phyloP scores from a whole-genome alignment of 495 filamentous ascomycete species.

The Aspergillus cavernicola region DNA sequence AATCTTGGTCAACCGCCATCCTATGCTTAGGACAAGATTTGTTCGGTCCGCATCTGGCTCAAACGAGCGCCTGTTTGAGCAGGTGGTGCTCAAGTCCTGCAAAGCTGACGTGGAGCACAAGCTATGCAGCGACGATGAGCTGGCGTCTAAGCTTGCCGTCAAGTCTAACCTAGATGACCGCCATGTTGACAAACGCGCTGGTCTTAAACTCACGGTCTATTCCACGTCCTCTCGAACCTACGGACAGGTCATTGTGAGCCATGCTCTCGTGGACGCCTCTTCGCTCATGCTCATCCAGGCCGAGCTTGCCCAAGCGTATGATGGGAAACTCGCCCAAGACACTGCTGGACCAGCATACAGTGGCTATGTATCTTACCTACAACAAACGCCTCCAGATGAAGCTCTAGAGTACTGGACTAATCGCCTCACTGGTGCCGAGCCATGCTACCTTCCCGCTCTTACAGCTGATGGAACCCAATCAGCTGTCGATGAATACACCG shows the following conservation, averaged over 20 bases:
- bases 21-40: conserved; percentile 13
- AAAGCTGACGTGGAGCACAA: not conserved
- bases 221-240: not conserved
- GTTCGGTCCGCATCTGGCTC: not conserved
- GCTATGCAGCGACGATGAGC: conserved; percentile 1
- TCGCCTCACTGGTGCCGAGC: conserved; percentile 13
- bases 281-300: conserved; percentile 6
- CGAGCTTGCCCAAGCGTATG: conserved; percentile 10
- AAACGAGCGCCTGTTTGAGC: conserved; percentile 8
- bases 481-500: no score
- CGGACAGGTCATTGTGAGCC: conserved; percentile 6
- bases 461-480: not conserved
- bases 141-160: not conserved
- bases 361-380: conserved; percentile 18
- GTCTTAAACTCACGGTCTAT: conserved; percentile 10
- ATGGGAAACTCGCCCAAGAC: not conserved
- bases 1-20: conserved; percentile 8
- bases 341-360: not conserved
- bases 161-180: not conserved
- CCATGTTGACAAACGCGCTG: not conserved
- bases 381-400: conserved; percentile 20
- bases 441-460: conserved; percentile 10
- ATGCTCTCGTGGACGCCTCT: conserved; percentile 10
- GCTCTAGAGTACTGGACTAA: conserved; percentile 9
- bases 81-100: conserved; percentile 9